A percentile compares a stretch with the other conserved stretches of the same genome.
These are phyloP conservation scores for Pyrus bretschneideri DNA, from an alignment of 306 rosid species.

Conservation along the genomic window DNA sequence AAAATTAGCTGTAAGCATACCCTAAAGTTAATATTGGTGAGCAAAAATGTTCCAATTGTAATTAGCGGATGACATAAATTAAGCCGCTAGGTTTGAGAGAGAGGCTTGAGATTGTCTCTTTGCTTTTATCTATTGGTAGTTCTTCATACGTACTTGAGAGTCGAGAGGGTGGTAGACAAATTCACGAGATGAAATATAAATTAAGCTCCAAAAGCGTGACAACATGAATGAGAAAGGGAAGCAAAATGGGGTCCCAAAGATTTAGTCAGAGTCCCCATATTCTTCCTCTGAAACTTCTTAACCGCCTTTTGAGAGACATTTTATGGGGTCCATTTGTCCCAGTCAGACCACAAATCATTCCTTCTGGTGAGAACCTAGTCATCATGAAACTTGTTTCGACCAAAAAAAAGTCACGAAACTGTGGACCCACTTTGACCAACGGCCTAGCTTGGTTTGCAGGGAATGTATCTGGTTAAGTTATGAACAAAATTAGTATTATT, in stretches of 20 bases:
- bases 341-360: constrained; percentile 13
- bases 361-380: constrained; percentile 13
- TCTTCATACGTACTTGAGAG: not conserved
- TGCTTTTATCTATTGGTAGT: too few relatives aligned
- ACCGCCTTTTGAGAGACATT: constrained; percentile 19
- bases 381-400: too few relatives aligned
- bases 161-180: constrained; percentile 6
- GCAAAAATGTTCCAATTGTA: not conserved
- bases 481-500: not conserved
- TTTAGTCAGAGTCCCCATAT: constrained; percentile 8
- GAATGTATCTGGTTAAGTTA: not conserved
- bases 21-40: too few relatives aligned
- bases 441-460: constrained; percentile 21
- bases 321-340: constrained; percentile 14
- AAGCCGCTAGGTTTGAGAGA: not conserved
- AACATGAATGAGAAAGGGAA: constrained; percentile 7
- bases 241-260: constrained; percentile 11
- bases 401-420: not conserved
- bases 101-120: not conserved
- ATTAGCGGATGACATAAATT: not conserved
- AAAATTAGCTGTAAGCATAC: too few relatives aligned
- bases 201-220: constrained; percentile 22
- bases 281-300: not conserved
- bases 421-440: constrained; percentile 36
- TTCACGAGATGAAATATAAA: constrained; percentile 4